Evolutionary conservation across 1,139 yeast genomes (phyloP), one percentile per base, ranked within the genome.

Genomic region (Arxiozyma heterogenica): DNA sequence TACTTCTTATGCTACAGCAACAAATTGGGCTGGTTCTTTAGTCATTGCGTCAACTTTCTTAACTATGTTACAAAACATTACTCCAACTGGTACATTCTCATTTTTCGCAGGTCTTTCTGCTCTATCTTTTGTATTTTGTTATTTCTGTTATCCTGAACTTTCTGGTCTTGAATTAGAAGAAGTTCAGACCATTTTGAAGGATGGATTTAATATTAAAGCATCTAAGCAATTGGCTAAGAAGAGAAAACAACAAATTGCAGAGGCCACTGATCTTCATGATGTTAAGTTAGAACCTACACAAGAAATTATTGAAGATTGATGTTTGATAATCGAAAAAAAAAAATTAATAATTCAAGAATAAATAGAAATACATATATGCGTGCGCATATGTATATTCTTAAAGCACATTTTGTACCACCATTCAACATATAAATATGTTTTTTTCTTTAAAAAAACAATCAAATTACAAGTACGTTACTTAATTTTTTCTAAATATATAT

Each of bases 21-120:
- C 93, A 48, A 93, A 93, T 74, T 93, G 98, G 98, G 82, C 90
- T 17, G 98, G 98, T 52, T 89, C 96, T 34, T 75, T 93, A 64
- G 86, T 89, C 46, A 87, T 91, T 67, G 88, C 97, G 1, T 80
- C 96, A 3, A 87, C 97, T 0, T 91, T 90, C 72, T 78, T 93
- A 69, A 90, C 98, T 34, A 91, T 91, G 98, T 79, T 91, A 75
- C 82, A 86, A 68, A 86, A 83, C 60, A 90, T 91, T 60, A 89
- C 98, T 1, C 97, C 98, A 44, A 82, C 96, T 0, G 98, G 98
- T 42, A 91, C 98, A 0, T 93, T 91, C 72, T 81, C 91, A 9
- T 81, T 91, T 61, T 91, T 88, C 69, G 96, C 96, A 1, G 96
- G 82, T 0, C 77, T 91, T 55, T 83, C 94, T 66, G 74, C 79